phyloP scores from a whole-genome alignment of 2,329 filamentous ascomycete genomes.

The Magnaporthales sp. region DNA sequence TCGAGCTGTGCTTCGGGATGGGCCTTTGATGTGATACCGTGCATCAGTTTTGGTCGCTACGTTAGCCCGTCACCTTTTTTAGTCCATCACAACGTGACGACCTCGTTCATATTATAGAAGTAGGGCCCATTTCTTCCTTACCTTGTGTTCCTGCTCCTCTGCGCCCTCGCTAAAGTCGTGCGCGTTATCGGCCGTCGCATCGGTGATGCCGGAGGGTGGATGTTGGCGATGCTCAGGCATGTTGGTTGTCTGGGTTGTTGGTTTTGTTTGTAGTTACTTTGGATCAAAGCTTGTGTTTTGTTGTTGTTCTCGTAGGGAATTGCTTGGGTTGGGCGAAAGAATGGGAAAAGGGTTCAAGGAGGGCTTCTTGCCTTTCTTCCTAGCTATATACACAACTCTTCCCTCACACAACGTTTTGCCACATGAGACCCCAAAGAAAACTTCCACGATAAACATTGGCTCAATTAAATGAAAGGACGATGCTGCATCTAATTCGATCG shows the following conservation, averaged over 20 bases:
- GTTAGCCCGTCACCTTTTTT: no score
- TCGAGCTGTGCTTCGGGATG: constrained; percentile 1
- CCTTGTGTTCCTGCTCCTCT: constrained; percentile 1
- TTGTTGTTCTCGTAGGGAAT: background rate
- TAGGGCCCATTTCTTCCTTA: no score
- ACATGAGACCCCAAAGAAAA: background rate
- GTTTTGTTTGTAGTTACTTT: background rate
- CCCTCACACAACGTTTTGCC: background rate
- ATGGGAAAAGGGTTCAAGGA: background rate
- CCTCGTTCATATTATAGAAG: no score
- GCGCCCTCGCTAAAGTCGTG: constrained; percentile 3
- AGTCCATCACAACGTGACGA: no score
- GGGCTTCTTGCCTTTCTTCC: background rate
- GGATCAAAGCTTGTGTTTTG: background rate
- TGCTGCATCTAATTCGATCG: background rate
- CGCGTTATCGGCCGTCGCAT: background rate
- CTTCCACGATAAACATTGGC: background rate
- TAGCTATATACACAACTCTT: background rate
- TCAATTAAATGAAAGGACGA: background rate
- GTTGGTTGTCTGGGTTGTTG: background rate
- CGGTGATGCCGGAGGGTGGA: constrained; percentile 1
- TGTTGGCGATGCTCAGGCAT: constrained; percentile 1
- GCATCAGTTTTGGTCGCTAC: background rate
- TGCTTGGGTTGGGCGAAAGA: background rate
- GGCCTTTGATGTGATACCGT: background rate